These are phyloP conservation scores for Gentiana macrophylla DNA, from an alignment of 257 asterid species.

Conservation along the genomic window DNA sequence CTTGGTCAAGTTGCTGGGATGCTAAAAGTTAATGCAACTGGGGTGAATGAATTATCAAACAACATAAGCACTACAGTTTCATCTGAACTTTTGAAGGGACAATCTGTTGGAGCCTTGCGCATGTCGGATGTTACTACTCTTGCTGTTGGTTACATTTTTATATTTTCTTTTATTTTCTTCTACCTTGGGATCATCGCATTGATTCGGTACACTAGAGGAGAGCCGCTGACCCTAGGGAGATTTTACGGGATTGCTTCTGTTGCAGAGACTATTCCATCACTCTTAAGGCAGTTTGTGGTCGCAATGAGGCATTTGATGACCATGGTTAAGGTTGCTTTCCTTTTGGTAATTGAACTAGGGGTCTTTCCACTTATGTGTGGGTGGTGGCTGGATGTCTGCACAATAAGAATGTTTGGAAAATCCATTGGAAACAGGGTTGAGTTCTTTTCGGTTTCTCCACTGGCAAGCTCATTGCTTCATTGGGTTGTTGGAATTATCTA, in stretches of 20 bases:
- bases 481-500: conserved; percentile 98
- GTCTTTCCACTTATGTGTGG: conserved; percentile 99
- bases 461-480: conserved; percentile 95
- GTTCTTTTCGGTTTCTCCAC: conserved; percentile 87
- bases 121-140: conserved; percentile 95
- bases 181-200: conserved; percentile 79
- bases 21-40: conserved; percentile 57
- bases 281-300: conserved; percentile 82
- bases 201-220: conserved; percentile 84
- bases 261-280: conserved; percentile 89
- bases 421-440: conserved; percentile 87
- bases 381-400: conserved; percentile 99
- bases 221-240: conserved; percentile 90
- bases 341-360: conserved; percentile 94
- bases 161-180: conserved; percentile 65
- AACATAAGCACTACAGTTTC: conserved; percentile 51
- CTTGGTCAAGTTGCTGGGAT: conserved; percentile 61
- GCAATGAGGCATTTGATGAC: conserved; percentile 98
- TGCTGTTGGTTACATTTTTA: conserved; percentile 87
- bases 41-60: conserved; percentile 36
- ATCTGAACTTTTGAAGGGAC: conserved; percentile 48
- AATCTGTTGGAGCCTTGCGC: conserved; percentile 56
- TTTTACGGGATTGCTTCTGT: conserved; percentile 90
- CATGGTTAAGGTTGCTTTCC: conserved; percentile 97
- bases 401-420: conserved; percentile 90